A percentile compares a stretch with the other conserved stretches of the same genome.
phyloP scores from a whole-genome alignment of 345 rosid genomes.

The Passiflora organensis region DNA sequence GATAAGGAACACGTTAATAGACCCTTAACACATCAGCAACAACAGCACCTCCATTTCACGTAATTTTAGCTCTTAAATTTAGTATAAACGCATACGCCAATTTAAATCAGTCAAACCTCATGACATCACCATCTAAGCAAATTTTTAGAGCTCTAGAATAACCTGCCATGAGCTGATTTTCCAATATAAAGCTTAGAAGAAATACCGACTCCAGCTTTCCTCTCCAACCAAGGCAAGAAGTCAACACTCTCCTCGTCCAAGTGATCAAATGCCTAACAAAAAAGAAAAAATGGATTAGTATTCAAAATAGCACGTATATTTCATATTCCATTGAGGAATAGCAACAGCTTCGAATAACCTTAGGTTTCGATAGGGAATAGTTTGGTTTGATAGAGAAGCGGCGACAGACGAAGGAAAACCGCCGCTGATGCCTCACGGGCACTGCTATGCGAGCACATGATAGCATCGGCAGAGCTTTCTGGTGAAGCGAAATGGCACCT shows the following conservation, averaged over 20 bases:
- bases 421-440: constrained; percentile 13
- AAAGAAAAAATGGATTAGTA: too few species aligned
- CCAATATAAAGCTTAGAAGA: constrained; percentile 60
- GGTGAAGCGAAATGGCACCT: neutral
- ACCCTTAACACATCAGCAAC: too few species aligned
- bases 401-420: constrained; percentile 7
- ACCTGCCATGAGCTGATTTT: constrained; percentile 69
- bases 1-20: too few species aligned
- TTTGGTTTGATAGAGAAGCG: constrained; percentile 14
- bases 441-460: constrained; percentile 6
- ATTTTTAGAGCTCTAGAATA: neutral
- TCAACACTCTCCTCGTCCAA: constrained; percentile 39
- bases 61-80: too few species aligned
- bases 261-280: constrained; percentile 16
- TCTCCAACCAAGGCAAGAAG: constrained; percentile 83
- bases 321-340: neutral
- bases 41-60: too few species aligned
- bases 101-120: neutral
- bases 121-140: neutral
- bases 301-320: constrained; percentile 1
- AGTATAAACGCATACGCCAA: too few species aligned
- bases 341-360: constrained; percentile 13
- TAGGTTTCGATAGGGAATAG: constrained; percentile 20
- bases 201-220: constrained; percentile 50
- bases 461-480: constrained; percentile 16